phyloP scores from a whole-genome alignment of 257 asterid genomes.

The Plantago major region DNA sequence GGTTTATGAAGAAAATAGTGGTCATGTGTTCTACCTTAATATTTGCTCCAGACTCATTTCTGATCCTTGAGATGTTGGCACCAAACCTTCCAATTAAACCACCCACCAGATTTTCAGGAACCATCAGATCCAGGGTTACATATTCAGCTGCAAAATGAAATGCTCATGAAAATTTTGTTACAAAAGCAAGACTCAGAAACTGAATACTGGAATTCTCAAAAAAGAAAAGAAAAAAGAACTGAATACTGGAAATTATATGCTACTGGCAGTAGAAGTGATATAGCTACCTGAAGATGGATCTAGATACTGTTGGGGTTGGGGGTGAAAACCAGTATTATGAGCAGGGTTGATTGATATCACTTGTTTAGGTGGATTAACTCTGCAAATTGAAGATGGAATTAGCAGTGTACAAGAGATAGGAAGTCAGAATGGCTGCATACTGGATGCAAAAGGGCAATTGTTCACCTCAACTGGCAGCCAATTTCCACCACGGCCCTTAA shows the following conservation, averaged over 20 bases:
- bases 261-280: conserved; percentile 16
- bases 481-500: conserved; percentile 88
- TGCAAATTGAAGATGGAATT: conserved; percentile 29
- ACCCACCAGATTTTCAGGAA: conserved; percentile 90
- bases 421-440: conserved; percentile 5
- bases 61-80: conserved; percentile 88
- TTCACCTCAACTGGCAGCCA: conserved; percentile 81
- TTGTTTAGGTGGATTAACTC: conserved; percentile 92
- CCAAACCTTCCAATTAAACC: conserved; percentile 98
- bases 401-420: background rate
- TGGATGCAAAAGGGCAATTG: conserved; percentile 16
- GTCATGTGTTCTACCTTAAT: conserved; percentile 48
- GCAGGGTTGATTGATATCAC: conserved; percentile 75
- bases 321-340: conserved; percentile 43
- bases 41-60: conserved; percentile 89
- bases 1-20: background rate
- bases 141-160: conserved; percentile 73
- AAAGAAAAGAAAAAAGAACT: no score
- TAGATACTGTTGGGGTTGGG: conserved; percentile 49
- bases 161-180: conserved; percentile 37
- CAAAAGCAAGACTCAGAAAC: conserved; percentile 9
- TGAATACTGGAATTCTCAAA: conserved; percentile 32
- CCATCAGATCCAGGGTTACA: conserved; percentile 68
- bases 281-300: conserved; percentile 78
- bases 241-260: conserved; percentile 26